These are phyloP conservation scores for Rutstroemia sp. DNA, from an alignment of 2,329 filamentous ascomycete genomes.

Conservation along the genomic window DNA sequence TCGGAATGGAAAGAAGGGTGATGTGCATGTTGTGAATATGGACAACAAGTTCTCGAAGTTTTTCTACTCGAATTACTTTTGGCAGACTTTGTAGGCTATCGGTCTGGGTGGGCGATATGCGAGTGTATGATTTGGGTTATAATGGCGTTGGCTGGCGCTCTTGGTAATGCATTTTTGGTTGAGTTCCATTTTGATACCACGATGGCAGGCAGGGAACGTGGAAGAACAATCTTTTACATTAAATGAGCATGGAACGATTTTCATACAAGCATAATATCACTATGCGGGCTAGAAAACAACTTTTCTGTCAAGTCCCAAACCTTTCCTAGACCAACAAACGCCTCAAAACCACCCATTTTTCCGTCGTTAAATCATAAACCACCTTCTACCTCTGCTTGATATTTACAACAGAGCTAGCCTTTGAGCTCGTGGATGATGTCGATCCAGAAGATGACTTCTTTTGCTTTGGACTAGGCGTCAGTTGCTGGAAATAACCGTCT, in stretches of 20 bases:
- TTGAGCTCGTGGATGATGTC: slow-evolving; percentile 21
- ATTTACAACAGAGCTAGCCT: slow-evolving; percentile 19
- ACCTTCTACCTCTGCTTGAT: slow-evolving; percentile 21
- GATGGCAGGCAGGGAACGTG: neutral
- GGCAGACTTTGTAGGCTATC: slow-evolving; percentile 65
- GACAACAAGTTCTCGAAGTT: slow-evolving; percentile 85
- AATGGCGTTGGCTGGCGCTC: neutral
- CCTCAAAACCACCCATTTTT: neutral
- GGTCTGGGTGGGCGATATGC: neutral
- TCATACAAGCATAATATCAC: no score
- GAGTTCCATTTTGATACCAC: neutral
- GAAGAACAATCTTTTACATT: neutral
- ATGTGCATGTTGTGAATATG: slow-evolving; percentile 91
- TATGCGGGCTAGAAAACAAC: neutral
- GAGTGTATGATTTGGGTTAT: neutral
- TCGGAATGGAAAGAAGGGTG: slow-evolving; percentile 76
- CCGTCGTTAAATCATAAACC: slow-evolving; percentile 8
- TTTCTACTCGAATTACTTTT: slow-evolving; percentile 95
- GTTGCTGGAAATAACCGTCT: slow-evolving; percentile 19
- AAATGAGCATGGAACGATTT: no score
- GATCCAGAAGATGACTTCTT: slow-evolving; percentile 15
- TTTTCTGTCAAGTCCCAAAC: neutral
- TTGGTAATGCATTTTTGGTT: neutral
- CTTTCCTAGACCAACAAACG: neutral
- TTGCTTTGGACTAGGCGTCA: slow-evolving; percentile 11